Base-by-base conservation (phyloP, 1,284 basidiomycete species). In the Psilocybe mexicana region DNA sequence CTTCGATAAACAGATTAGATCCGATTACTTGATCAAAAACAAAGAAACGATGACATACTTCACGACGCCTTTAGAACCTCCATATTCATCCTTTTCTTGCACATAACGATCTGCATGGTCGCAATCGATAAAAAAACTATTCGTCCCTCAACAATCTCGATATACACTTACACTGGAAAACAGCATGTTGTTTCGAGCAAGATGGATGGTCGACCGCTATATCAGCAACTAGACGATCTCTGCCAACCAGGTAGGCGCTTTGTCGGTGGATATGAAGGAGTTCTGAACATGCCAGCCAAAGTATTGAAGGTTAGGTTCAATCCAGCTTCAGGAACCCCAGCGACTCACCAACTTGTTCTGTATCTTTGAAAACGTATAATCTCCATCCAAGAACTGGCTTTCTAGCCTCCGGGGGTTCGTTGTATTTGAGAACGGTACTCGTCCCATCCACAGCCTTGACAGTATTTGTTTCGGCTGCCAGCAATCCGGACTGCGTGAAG, bases 131-230 rank as follows among this genome's bases (percentile, higher is more conserved):
- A 44, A 18, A 18, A 23, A 38, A n/a, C 33, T 52, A 7, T 35
- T 14, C 28, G 12, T 28, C 11, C 23, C 7, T 26, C 38, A 33
- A 26, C 43, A 7, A 12, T 44, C 18, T 43, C 26, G 43, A 36
- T 26, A 33, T n/a, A 30, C 8, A 71, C 85, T 38, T 67, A 90
- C 92, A 95, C 76, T 99, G 97, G 40, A 99, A 89, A 3, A 90
- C 97, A 24, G 96, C 96, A 69, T 99, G 97, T 71, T 99, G 97
- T 71, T 99, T 99, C 0, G 96, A 99, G 65, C 93, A 95, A 3
- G 96, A 98, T 0, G 96, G 95, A 71, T 99, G 96, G 60, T 96
- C 94, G 42, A 98, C 76, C 1, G 90, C 83, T 61, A 99, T 92
- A 69, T 99, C 97, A 43, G 88, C 88, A 35, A 96, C 92, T 23